These are phyloP conservation scores for Pestalotiopsis sp. DNA, from an alignment of 2,329 filamentous ascomycete genomes.

Conservation along the genomic window DNA sequence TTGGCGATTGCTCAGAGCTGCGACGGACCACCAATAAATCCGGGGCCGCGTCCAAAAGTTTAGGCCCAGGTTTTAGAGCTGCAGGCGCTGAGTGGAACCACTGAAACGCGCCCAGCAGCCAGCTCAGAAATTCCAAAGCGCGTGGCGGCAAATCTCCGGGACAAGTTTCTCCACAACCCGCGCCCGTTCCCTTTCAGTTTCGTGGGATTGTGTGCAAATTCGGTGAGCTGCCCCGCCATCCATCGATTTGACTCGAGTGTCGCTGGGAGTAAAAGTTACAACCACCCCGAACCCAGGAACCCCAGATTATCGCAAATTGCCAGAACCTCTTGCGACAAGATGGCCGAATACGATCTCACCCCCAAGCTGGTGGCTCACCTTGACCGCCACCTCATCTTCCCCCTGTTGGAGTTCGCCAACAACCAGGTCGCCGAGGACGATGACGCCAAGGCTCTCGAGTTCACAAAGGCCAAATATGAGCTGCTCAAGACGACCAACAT, in stretches of 20 bases:
- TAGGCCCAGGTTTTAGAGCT: background rate
- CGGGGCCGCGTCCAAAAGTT: conserved; percentile 2
- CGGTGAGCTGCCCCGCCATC: conserved; percentile 14
- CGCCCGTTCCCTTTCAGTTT: background rate
- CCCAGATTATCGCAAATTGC: background rate
- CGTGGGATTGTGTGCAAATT: conserved; percentile 13
- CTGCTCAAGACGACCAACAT: conserved; percentile 98
- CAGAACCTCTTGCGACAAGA: conserved; percentile 40
- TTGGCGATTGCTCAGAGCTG: background rate
- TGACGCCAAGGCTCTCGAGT: conserved; percentile 63
- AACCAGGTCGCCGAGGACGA: conserved; percentile 79
- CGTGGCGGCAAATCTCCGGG: conserved; percentile 10
- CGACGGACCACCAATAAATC: conserved; percentile 6
- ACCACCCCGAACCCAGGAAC: background rate
- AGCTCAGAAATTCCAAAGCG: background rate
- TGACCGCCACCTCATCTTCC: conserved; percentile 95
- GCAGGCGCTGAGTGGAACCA: too few species aligned
- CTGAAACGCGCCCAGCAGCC: background rate
- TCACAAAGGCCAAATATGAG: conserved; percentile 87
- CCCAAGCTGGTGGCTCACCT: conserved; percentile 89
- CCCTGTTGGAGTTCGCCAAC: conserved; percentile 88
- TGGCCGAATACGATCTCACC: conserved; percentile 78
- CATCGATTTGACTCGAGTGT: background rate
- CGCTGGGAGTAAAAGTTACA: conserved; percentile 4
- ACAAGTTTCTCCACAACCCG: conserved; percentile 10